Conservation (phyloP, 2,329 filamentous ascomycete species). For the Epichloe sylvatica region DNA sequence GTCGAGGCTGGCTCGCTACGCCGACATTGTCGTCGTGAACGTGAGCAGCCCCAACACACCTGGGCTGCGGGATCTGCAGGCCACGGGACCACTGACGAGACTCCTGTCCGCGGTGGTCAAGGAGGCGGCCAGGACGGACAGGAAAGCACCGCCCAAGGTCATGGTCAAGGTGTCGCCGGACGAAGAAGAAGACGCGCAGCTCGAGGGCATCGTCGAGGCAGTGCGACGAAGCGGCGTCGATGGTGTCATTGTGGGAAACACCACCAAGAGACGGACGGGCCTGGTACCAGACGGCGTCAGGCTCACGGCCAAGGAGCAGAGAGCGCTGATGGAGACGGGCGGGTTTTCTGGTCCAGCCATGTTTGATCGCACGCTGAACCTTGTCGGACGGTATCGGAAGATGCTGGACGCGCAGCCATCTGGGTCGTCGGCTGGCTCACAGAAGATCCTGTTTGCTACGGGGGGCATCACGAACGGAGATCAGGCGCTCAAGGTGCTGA, state of each 20-base stretch:
- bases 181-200: constrained; percentile 72
- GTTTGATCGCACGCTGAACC: constrained; percentile 62
- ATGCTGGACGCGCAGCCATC: constrained; percentile 41
- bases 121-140: constrained; percentile 54
- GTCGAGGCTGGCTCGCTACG: constrained; percentile 66
- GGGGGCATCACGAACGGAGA: constrained; percentile 77
- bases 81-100: constrained; percentile 64
- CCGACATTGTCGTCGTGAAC: constrained; percentile 94
- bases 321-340: constrained; percentile 59
- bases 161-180: constrained; percentile 99
- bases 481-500: constrained; percentile 67
- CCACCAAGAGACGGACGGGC: constrained; percentile 68
- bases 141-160: constrained; percentile 54
- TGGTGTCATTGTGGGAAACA: constrained; percentile 94
- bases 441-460: constrained; percentile 83
- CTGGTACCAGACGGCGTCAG: constrained; percentile 53
- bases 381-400: constrained; percentile 68
- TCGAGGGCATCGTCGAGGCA: constrained; percentile 77
- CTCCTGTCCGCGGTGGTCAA: constrained; percentile 72
- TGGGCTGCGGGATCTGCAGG: constrained; percentile 75
- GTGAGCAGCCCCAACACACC: constrained; percentile 95
- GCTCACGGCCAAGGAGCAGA: constrained; percentile 52
- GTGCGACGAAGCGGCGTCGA: constrained; percentile 76
- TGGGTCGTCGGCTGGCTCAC: constrained; percentile 17
- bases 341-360: constrained; percentile 86